Evolutionary conservation across 176 grass and related monocot genomes (phyloP).

Genomic region (Oropetium thomaeum): DNA sequence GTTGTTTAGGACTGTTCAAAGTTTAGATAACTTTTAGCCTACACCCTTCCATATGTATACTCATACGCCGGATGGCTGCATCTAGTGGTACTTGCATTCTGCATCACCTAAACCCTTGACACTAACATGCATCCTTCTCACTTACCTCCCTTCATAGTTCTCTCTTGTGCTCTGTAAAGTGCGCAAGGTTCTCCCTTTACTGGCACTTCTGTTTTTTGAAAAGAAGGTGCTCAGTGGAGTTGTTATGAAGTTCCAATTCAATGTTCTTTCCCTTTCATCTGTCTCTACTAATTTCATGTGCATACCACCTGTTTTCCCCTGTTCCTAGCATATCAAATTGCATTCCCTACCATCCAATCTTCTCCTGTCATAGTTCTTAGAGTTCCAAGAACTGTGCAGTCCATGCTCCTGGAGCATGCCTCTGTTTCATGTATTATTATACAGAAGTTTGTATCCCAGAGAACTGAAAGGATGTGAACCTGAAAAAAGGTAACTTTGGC

Average conservation of each 20-base stretch:
- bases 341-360: conserved; percentile 10
- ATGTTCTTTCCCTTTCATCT: neutral
- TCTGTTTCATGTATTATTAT: conserved; percentile 12
- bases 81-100: conserved; percentile 33
- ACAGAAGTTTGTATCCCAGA: neutral
- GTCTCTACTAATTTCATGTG: conserved; percentile 22
- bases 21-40: conserved; percentile 14
- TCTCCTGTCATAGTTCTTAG: neutral
- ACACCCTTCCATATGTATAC: conserved; percentile 13
- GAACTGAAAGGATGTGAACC: neutral
- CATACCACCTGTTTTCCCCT: neutral
- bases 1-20: conserved; percentile 21
- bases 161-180: conserved; percentile 41
- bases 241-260: conserved; percentile 24
- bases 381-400: conserved; percentile 11
- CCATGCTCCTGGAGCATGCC: conserved; percentile 24
- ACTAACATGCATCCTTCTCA: neutral
- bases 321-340: conserved; percentile 28
- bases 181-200: conserved; percentile 22
- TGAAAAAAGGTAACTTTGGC: conserved; percentile 17
- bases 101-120: conserved; percentile 21
- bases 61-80: conserved; percentile 38
- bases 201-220: conserved; percentile 80
- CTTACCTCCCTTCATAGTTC: conserved; percentile 34
- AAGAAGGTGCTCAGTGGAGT: conserved; percentile 48